phyloP scores from a whole-genome alignment of 1,139 yeast genomes.

The Geotrichum reessii region DNA sequence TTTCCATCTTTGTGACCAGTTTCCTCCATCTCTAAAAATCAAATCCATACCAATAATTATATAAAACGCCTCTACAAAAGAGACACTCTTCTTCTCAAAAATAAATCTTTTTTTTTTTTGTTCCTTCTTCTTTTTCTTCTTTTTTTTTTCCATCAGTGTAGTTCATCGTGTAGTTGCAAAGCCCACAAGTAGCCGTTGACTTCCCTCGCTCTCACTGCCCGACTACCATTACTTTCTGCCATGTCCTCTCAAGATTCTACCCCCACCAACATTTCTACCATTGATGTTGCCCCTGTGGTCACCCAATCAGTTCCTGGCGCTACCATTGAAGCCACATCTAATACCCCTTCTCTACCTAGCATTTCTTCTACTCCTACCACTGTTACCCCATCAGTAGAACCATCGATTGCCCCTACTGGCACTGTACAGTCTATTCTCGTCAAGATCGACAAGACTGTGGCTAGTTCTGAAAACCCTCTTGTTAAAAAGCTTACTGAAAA shows the following conservation, averaged over 20 bases:
- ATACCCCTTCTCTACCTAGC: not conserved
- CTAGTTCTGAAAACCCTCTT: conserved; percentile 4
- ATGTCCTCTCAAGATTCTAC: not conserved
- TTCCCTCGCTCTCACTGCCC: not conserved
- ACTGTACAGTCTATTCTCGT: conserved; percentile 1
- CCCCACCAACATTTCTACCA: not conserved
- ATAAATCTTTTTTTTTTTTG: no score
- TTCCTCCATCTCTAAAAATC: no score
- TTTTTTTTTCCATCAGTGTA: not conserved
- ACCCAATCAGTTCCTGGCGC: not conserved
- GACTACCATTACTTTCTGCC: not conserved
- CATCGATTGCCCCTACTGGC: not conserved
- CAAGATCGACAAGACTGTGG: conserved; percentile 1
- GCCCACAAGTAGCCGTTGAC: not conserved
- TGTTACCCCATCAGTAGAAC: not conserved
- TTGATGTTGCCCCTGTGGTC: not conserved
- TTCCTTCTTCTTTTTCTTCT: not conserved
- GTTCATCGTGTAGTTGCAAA: not conserved
- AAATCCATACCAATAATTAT: no score
- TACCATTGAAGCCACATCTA: not conserved
- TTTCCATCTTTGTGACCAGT: no score
- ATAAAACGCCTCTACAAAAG: no score
- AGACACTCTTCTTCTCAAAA: no score
- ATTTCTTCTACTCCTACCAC: not conserved
- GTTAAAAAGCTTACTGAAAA: not conserved